A percentile compares a stretch with the other conserved stretches of the same genome.
Conservation (phyloP, 805 yeast species). For the Wickerhamiella kurtzmanii region DNA sequence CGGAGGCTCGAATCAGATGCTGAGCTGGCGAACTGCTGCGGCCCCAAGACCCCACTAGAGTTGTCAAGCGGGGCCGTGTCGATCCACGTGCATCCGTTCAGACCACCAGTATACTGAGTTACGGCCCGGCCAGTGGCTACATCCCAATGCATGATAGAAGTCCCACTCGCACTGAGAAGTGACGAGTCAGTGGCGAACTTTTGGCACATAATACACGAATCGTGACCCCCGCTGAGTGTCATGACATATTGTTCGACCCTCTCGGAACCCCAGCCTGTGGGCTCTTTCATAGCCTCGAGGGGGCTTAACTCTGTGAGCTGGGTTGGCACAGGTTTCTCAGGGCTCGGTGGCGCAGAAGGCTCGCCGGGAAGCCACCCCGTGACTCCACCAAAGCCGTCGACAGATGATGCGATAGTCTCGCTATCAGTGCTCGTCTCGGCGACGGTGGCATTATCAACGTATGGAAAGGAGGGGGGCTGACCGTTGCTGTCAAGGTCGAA, state of each 20-base stretch:
- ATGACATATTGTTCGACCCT: background rate
- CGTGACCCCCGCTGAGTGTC: constrained; percentile 9
- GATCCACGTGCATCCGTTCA: constrained; percentile 83
- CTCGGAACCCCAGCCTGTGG: background rate
- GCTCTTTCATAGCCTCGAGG: constrained; percentile 3
- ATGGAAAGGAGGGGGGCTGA: no score
- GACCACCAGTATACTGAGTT: constrained; percentile 85
- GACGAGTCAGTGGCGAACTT: constrained; percentile 8
- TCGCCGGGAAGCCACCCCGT: background rate
- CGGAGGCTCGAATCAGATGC: constrained; percentile 9
- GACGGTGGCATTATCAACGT: no score
- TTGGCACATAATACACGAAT: constrained; percentile 9
- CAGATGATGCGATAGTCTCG: background rate
- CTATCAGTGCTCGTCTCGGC: background rate
- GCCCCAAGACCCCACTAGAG: background rate
- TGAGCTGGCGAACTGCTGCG: constrained; percentile 7
- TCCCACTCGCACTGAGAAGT: constrained; percentile 10
- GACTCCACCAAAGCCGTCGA: background rate
- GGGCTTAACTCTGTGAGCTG: constrained; percentile 2
- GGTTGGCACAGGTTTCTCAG: background rate
- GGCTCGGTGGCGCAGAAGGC: background rate
- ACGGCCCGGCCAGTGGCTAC: constrained; percentile 79
- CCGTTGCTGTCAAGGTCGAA: background rate
- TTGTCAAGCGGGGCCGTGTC: constrained; percentile 43
- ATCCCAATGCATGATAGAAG: constrained; percentile 56